phyloP scores from a whole-genome alignment of 2,329 filamentous ascomycete species.

The Elsinoe fawcettii region DNA sequence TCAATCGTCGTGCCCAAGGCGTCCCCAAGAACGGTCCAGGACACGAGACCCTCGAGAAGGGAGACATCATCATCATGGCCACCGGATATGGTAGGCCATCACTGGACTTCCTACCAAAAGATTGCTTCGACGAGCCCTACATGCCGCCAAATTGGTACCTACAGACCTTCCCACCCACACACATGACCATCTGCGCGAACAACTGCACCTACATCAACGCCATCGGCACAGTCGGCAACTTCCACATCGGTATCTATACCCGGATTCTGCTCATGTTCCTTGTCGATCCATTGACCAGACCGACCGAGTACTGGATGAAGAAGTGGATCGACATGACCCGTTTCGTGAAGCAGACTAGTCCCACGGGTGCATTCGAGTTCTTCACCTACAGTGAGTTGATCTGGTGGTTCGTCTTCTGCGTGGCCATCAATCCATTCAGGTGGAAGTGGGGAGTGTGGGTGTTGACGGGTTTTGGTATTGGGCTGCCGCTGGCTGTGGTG shows the following conservation, averaged over 20 bases:
- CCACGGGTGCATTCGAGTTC: conserved; percentile 75
- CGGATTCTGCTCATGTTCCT: conserved; percentile 81
- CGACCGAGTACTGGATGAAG: conserved; percentile 67
- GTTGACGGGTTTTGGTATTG: conserved; percentile 63
- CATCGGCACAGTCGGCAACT: conserved; percentile 77
- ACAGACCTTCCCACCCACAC: conserved; percentile 70
- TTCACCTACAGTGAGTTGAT: conserved; percentile 80
- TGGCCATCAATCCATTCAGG: conserved; percentile 72
- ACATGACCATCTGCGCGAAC: conserved; percentile 67
- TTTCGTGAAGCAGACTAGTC: conserved; percentile 59
- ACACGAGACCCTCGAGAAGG: conserved; percentile 55
- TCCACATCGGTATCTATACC: conserved; percentile 86
- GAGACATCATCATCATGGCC: conserved; percentile 73
- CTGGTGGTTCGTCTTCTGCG: conserved; percentile 70
- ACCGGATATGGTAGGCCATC: conserved; percentile 72
- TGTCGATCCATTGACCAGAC: conserved; percentile 66
- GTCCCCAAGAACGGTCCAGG: conserved; percentile 72
- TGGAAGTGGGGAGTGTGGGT: conserved; percentile 89
- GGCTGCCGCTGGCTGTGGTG: conserved; percentile 59
- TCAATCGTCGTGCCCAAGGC: conserved; percentile 64
- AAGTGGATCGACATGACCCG: conserved; percentile 81
- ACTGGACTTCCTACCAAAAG: conserved; percentile 63
- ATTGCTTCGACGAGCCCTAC: conserved; percentile 67
- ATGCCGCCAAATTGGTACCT: conserved; percentile 80
- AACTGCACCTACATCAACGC: conserved; percentile 78